phyloP scores from a whole-genome alignment of 345 rosid genomes.

The Conringia planisiliqua region DNA sequence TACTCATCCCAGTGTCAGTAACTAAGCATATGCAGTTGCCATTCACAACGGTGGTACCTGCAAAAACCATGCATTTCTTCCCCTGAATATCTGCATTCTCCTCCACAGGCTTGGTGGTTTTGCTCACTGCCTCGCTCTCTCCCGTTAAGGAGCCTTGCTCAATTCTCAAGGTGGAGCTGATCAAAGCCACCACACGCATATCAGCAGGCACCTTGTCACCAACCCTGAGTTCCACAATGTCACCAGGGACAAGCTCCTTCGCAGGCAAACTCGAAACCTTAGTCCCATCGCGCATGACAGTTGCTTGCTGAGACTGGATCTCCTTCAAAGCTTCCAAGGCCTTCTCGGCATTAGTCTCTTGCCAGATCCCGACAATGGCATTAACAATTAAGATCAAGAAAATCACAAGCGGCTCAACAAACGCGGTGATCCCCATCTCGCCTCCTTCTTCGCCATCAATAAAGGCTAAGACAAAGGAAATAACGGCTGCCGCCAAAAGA shows the following conservation, averaged over 20 bases:
- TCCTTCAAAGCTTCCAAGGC: constrained; percentile 92
- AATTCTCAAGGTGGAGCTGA: constrained; percentile 72
- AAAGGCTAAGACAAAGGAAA: constrained; percentile 81
- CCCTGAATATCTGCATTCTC: constrained; percentile 80
- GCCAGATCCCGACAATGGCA: constrained; percentile 89
- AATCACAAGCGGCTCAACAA: constrained; percentile 92
- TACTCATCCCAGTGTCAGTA: constrained; percentile 70
- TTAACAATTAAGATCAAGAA: constrained; percentile 89
- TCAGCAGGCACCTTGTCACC: constrained; percentile 96
- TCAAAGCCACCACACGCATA: constrained; percentile 46
- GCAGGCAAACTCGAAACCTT: constrained; percentile 52
- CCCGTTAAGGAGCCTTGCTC: constrained; percentile 95
- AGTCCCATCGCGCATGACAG: constrained; percentile 67
- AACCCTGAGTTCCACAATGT: constrained; percentile 75
- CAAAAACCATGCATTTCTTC: constrained; percentile 84
- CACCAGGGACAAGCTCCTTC: constrained; percentile 91
- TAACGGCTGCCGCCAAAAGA: constrained; percentile 67
- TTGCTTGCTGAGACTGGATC: constrained; percentile 77
- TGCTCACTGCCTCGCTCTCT: constrained; percentile 87
- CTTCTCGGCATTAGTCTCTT: constrained; percentile 88
- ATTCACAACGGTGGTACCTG: constrained; percentile 86
- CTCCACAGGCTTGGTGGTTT: constrained; percentile 61
- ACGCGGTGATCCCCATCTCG: constrained; percentile 81
- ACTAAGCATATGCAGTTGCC: constrained; percentile 82
- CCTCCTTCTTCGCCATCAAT: constrained; percentile 89